phyloP scores from a whole-genome alignment of 1,284 basidiomycete species.

The Wolfiporia cocos region DNA sequence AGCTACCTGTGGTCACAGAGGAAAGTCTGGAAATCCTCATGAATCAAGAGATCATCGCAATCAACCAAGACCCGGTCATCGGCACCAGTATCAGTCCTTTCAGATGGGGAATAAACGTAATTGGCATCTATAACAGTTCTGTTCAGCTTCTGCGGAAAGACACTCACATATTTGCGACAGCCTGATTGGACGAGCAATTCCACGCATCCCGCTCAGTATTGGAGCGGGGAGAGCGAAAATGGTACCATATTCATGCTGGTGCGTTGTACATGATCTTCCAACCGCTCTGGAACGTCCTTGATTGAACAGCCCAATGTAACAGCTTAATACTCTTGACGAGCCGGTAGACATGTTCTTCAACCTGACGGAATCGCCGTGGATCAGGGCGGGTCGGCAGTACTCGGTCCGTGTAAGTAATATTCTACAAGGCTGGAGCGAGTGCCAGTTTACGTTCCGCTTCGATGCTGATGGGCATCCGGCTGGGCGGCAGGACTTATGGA shows the following conservation, averaged over 20 bases:
- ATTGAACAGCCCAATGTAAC: no score
- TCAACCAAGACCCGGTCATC: conserved; percentile 61
- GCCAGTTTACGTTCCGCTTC: no score
- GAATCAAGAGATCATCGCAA: conserved; percentile 60
- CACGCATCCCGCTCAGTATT: conserved; percentile 44
- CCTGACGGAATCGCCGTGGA: conserved; percentile 65
- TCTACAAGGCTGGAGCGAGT: no score
- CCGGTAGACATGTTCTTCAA: conserved; percentile 55
- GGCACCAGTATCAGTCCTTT: conserved; percentile 59
- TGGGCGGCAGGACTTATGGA: conserved; percentile 53
- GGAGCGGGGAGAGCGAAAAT: conserved; percentile 44
- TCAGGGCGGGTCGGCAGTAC: conserved; percentile 59
- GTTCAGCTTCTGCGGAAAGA: not conserved
- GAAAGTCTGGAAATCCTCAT: conserved; percentile 49
- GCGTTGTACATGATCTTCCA: conserved; percentile 6
- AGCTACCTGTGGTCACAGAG: conserved; percentile 45
- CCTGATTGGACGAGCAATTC: conserved; percentile 42
- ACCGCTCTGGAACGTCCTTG: not conserved
- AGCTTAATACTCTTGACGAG: conserved; percentile 41
- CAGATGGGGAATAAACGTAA: conserved; percentile 57
- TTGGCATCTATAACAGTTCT: conserved; percentile 9
- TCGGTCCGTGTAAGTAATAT: conserved; percentile 42
- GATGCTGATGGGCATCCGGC: no score
- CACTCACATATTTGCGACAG: conserved; percentile 35
- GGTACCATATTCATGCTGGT: conserved; percentile 41